Percentiles rank a stretch among this genome's conserved stretches.
phyloP scores from a whole-genome alignment of 805 yeast genomes.

The Ogataea neopini region DNA sequence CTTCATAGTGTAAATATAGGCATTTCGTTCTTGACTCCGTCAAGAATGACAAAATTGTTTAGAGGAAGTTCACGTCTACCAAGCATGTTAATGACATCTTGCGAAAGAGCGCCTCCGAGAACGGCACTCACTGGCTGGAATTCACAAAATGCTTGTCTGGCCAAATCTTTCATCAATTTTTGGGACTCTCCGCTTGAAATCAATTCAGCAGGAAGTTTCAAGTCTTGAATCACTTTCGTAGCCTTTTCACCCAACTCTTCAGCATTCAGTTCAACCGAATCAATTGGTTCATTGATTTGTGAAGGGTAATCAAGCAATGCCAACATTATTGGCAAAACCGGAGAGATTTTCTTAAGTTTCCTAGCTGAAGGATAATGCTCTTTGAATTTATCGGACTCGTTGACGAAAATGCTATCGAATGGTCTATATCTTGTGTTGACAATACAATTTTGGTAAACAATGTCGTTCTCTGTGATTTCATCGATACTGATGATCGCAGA shows the following conservation, averaged over 20 bases:
- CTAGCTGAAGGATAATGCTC: slow-evolving; percentile 30
- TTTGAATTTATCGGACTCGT: slow-evolving; percentile 35
- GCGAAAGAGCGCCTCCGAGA: slow-evolving; percentile 86
- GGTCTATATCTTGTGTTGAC: slow-evolving; percentile 40
- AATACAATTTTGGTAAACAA: slow-evolving; percentile 37
- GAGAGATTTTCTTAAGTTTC: slow-evolving; percentile 51
- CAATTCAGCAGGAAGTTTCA: slow-evolving; percentile 49
- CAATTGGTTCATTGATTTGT: slow-evolving; percentile 28
- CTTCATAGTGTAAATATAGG: slow-evolving; percentile 63
- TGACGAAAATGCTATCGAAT: slow-evolving; percentile 37
- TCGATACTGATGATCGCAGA: slow-evolving; percentile 44
- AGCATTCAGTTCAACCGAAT: slow-evolving; percentile 21
- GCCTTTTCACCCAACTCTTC: slow-evolving; percentile 36
- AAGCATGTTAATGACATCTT: slow-evolving; percentile 82
- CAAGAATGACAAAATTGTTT: slow-evolving; percentile 77
- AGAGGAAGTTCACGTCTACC: slow-evolving; percentile 78
- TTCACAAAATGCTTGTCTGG: slow-evolving; percentile 58
- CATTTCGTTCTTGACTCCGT: slow-evolving; percentile 69
- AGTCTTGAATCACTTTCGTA: slow-evolving; percentile 33
- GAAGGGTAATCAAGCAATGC: slow-evolving; percentile 52
- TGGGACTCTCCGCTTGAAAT: slow-evolving; percentile 35
- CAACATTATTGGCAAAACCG: slow-evolving; percentile 58
- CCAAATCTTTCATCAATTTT: slow-evolving; percentile 39
- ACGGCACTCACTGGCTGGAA: slow-evolving; percentile 84
- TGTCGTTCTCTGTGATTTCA: slow-evolving; percentile 39